Conservation (phyloP, 176 grass and related monocot species). For the Coix lacrymajobi region DNA sequence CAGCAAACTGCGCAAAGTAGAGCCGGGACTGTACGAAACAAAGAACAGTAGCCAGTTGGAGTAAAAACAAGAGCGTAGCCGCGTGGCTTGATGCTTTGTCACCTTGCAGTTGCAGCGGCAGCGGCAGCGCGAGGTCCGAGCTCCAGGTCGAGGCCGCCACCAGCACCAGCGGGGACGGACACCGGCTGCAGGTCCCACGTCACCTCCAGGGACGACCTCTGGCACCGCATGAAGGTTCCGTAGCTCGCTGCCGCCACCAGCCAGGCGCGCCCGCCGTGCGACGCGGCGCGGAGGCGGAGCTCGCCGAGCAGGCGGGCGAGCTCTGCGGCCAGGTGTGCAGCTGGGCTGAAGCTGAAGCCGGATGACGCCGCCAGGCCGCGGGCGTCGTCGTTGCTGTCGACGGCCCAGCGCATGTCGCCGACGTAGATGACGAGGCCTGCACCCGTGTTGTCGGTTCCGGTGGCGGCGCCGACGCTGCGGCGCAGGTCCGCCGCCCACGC, state of each 20-base stretch:
- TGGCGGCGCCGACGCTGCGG: conserved; percentile 29
- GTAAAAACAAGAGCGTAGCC: background rate
- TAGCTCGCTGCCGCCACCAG: conserved; percentile 59
- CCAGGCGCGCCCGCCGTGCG: conserved; percentile 35
- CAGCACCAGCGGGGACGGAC: conserved; percentile 43
- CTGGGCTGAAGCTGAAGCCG: conserved; percentile 13
- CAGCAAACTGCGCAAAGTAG: conserved; percentile 1
- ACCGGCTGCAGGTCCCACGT: conserved; percentile 70
- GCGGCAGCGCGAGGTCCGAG: conserved; percentile 19
- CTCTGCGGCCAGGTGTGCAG: conserved; percentile 42
- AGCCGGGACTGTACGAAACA: background rate
- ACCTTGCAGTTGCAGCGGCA: conserved; percentile 38
- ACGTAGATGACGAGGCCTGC: conserved; percentile 52
- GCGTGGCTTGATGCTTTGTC: conserved; percentile 9
- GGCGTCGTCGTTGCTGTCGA: conserved; percentile 12
- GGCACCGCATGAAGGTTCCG: conserved; percentile 64
- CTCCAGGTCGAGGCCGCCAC: conserved; percentile 8
- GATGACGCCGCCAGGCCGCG: background rate
- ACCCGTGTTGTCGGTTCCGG: background rate
- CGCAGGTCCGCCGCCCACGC: conserved; percentile 45
- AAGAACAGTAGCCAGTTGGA: background rate
- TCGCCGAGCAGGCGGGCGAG: conserved; percentile 32
- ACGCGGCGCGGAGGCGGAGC: conserved; percentile 2
- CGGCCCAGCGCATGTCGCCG: conserved; percentile 67
- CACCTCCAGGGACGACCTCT: conserved; percentile 30